Base-by-base conservation (phyloP, 805 yeast genomes). In the Kazachstania psychrophila region DNA sequence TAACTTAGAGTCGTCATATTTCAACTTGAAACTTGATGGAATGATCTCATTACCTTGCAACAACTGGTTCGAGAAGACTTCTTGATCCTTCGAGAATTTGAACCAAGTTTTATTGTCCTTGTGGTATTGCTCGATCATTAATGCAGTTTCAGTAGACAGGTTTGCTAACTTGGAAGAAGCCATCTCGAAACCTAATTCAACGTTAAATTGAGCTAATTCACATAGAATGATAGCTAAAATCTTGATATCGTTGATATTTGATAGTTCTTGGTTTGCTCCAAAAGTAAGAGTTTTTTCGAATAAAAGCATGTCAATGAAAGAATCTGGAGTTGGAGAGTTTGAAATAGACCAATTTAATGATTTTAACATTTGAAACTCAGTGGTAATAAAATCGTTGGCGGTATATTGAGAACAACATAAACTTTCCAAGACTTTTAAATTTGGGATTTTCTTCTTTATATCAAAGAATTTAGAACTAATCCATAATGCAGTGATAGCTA, bases 401-500 rank as follows among this genome's bases (percentile, higher is more conserved):
- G 70, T 66, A 56, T 74, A 75, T 49, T 72, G 70, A 44, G 69
- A 66, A 55, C 75, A 73, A 55, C 80, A 75, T 56, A 74, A 64
- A 37, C 69, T 69, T 49, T 71, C 64, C 34, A 77, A 60, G 44
- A 68, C 70, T 36, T 65, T 65, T 36, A 76, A 57, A n/a, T 68
- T 60, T 7, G 80, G 79, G 28, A 78, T 71, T 51, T 73, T 75
- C 45, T 72, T 72, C 58, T 87, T 74, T 42, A 73, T 72, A 43
- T 86, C 88, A 43, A 71, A 70, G 39, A 73, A 68, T 55, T 88
- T 88, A 25, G 94, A 72, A 2, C 95, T 88, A n/a, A 88, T 74
- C 96, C 96, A 89, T 34, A 88, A 62, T 20, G 94, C 77, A 2
- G 94, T 78, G 45, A 94, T 74, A 17, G 94, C 92, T 19, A 88